Evolutionary conservation across 495 filamentous ascomycete species (phyloP), one percentile per base, ranked within the genome.

Genomic region (Cercophora sp.): DNA sequence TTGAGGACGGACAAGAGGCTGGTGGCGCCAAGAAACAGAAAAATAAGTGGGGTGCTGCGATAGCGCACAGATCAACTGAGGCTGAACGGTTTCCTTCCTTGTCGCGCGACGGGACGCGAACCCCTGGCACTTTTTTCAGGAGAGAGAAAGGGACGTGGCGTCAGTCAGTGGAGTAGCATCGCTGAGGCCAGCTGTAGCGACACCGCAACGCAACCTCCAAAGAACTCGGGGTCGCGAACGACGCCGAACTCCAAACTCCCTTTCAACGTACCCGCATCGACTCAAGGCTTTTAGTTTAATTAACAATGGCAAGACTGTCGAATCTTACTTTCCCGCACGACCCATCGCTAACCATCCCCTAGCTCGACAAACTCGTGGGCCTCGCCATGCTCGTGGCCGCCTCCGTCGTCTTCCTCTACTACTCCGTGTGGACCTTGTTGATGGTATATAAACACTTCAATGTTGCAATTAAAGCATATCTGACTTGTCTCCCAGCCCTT

Each of bases 301-400:
- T 48, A 44, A 72, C 63, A 59, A 74, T 74, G 70, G 71, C 70
- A 58, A 46, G 16, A 19, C 19, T 9, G 32, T 45, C 39, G 8
- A 3, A 35, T 35, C 23, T 11, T 20, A 26, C 13, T 24, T 11
- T 8, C 9, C 32, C 6, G 4, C 27, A 42, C 20, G 13, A 40
- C 8, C 24, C 20, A 18, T 36, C 22, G 8, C 6, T 40, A 54
- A 37, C 62, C 64, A 61, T n/a, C 51, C 46, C 35, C 22, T 63
- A 98, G 93, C 87, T 96, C 73, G 93, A 95, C 77, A 89, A 87
- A 82, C 80, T 96, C 64, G 86, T 95, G 59, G 93, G 94, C 74
- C 83, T 94, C 78, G 87, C 85, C 78, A 99, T 99, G 93, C 88
- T 99, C 72, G 83, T 95, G 78, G 83, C 85, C 78, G 91, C 93